Base-by-base conservation (phyloP, 805 yeast species). In the Saturnispora hagleri region DNA sequence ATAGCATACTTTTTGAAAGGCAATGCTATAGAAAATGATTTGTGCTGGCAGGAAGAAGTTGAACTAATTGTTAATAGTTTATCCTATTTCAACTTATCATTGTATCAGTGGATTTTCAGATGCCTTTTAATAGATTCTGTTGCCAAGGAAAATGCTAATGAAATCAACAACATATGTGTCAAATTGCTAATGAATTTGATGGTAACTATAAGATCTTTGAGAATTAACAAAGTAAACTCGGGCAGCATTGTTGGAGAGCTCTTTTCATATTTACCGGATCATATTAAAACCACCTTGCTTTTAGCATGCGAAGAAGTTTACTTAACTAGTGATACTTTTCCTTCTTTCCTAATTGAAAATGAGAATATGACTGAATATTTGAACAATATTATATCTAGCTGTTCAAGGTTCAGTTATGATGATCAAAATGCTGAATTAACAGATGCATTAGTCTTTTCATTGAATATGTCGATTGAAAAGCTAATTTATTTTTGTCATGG, bases 301-400 rank as follows among this genome's bases (percentile, higher is more conserved):
- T 60, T 65, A 42, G 62, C 68, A 41, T 66, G 73, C 53, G 78
- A 74, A 51, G 64, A 64, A n/a, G 55, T 71, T 6, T 75, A 73
- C 55, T 57, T 75, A 46, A 68, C 70, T 15, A 71, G 74, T 1
- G 71, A 69, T 7, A 60, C 55, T 1, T 74, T 75, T 55, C 79
- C 79, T 2, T 46, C 47, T 5, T 47, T 53, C 20, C 33, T 51
- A 10, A 47, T 55, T 3, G 51, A 58, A 20, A 61, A 61, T 13
- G 45, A 57, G 26, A 65, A 73, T 53, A 55, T 72, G 43, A 58
- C 77, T 1, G 70, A 72, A 0, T 62, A 66, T 13, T 62, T 77
- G 46, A 69, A 68, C 48, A 77, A 73, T 56, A 73, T 70, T 47
- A 73, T 78, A 48, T 71, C 72, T 33, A 76, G 73, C 55, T 75